Conservation (phyloP, 768 basidiomycete genomes). For the Pilatotrama ljubarskyi region DNA sequence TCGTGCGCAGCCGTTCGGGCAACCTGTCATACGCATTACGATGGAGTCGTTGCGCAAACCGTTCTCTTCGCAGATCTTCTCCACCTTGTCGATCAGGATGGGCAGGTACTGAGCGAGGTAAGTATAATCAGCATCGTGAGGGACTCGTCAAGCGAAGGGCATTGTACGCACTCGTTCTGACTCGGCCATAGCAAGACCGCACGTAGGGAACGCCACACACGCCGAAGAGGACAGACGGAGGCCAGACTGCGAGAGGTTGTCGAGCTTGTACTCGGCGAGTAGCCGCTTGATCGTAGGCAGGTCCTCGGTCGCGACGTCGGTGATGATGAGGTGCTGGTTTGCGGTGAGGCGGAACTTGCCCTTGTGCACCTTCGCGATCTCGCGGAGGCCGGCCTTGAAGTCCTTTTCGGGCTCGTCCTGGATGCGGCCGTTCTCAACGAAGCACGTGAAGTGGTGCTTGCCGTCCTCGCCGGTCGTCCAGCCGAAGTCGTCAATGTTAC, state of each 20-base stretch:
- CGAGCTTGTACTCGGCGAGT: conserved; percentile 83
- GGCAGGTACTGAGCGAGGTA: conserved; percentile 73
- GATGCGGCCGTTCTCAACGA: conserved; percentile 98
- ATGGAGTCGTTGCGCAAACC: conserved; percentile 93
- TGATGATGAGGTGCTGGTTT: conserved; percentile 91
- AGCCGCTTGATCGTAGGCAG: conserved; percentile 76
- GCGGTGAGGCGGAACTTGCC: conserved; percentile 91
- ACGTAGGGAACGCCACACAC: conserved; percentile 97
- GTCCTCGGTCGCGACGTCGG: conserved; percentile 77
- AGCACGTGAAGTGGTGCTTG: conserved; percentile 87
- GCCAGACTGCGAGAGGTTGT: conserved; percentile 78
- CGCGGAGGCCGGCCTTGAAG: conserved; percentile 90
- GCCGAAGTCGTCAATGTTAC: conserved; percentile 92
- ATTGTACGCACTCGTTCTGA: conserved; percentile 61
- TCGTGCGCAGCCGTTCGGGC: conserved; percentile 90
- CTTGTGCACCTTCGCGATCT: conserved; percentile 94
- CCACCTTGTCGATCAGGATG: conserved; percentile 89
- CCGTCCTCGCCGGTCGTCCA: conserved; percentile 90
- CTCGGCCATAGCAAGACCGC: conserved; percentile 83
- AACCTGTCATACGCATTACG: conserved; percentile 99
- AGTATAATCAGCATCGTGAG: not conserved
- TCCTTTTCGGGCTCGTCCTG: conserved; percentile 87
- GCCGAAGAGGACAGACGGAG: conserved; percentile 89
- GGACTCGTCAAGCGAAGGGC: not conserved
- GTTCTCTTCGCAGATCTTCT: conserved; percentile 91